phyloP scores from a whole-genome alignment of 129 eudicot species.

The Arctium minus region DNA sequence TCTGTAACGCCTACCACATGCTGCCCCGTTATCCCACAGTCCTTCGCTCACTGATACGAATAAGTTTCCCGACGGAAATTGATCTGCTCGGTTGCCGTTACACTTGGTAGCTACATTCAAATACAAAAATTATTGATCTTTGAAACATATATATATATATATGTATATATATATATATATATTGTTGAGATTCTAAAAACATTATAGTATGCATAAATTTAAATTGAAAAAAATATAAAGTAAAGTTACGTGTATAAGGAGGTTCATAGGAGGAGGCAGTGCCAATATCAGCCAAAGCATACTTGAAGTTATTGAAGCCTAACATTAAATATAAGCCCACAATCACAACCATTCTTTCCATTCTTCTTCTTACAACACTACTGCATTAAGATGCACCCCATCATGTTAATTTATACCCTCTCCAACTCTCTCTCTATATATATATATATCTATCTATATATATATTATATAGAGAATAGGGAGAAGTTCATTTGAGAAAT shows the following conservation, averaged over 20 bases:
- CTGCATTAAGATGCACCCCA: neutral
- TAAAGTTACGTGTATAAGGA: constrained; percentile 56
- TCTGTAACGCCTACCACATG: constrained; percentile 65
- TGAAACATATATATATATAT: neutral
- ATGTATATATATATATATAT: no score
- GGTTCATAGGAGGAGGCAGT: constrained; percentile 53
- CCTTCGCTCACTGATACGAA: constrained; percentile 57
- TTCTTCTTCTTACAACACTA: constrained; percentile 1
- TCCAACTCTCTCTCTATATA: neutral
- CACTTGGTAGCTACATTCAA: constrained; percentile 52
- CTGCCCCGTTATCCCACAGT: constrained; percentile 77
- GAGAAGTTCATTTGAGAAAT: no score
- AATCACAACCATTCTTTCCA: constrained; percentile 2
- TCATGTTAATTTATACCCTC: constrained; percentile 3
- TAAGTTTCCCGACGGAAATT: constrained; percentile 59
- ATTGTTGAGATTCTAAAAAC: no score
- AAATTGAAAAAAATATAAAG: no score
- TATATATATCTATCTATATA: neutral
- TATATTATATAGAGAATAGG: neutral
- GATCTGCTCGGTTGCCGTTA: constrained; percentile 50
- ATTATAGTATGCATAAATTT: no score
- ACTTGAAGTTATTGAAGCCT: constrained; percentile 13
- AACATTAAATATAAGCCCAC: constrained; percentile 1
- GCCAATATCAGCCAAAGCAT: constrained; percentile 44
- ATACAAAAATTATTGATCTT: neutral